Evolutionary conservation across 2,329 filamentous ascomycete species (phyloP).

Genomic region (Rhynchosporium graminicola): DNA sequence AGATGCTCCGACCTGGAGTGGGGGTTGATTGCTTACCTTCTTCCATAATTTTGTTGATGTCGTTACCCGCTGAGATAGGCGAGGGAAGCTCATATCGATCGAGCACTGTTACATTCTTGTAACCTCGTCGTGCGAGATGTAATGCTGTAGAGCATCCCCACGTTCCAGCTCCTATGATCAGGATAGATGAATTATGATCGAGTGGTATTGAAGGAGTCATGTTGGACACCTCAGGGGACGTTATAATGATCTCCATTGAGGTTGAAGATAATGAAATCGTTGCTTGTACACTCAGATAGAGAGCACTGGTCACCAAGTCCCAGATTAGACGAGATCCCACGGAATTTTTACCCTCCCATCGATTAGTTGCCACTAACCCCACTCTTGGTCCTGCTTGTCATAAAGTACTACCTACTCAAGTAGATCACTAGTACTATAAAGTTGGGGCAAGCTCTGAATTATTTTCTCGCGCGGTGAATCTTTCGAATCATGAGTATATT

Average conservation of each 20-base stretch:
- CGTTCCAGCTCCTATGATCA: slow-evolving; percentile 47
- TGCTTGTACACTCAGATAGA: too few relatives aligned
- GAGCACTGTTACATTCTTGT: slow-evolving; percentile 49
- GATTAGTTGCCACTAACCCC: too few relatives aligned
- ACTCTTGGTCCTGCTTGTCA: too few relatives aligned
- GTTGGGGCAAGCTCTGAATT: too few relatives aligned
- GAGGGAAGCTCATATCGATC: slow-evolving; percentile 48
- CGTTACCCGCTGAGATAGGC: slow-evolving; percentile 55
- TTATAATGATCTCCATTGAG: neutral
- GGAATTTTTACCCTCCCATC: too few relatives aligned
- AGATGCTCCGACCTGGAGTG: slow-evolving; percentile 16
- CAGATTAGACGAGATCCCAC: too few relatives aligned
- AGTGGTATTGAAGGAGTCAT: neutral
- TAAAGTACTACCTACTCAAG: too few relatives aligned
- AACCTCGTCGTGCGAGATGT: slow-evolving; percentile 48
- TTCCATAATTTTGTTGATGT: slow-evolving; percentile 61
- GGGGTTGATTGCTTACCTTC: slow-evolving; percentile 22
- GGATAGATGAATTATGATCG: slow-evolving; percentile 33
- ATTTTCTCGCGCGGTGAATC: too few relatives aligned
- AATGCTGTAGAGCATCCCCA: slow-evolving; percentile 48
- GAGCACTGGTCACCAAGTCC: too few relatives aligned
- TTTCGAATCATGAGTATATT: too few relatives aligned
- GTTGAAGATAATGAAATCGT: too few relatives aligned
- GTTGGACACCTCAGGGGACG: neutral
- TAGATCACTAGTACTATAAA: too few relatives aligned